These are phyloP conservation scores for Backusella sp. DNA, from an alignment of 192 early-diverging fungal species.

Conservation along the genomic window DNA sequence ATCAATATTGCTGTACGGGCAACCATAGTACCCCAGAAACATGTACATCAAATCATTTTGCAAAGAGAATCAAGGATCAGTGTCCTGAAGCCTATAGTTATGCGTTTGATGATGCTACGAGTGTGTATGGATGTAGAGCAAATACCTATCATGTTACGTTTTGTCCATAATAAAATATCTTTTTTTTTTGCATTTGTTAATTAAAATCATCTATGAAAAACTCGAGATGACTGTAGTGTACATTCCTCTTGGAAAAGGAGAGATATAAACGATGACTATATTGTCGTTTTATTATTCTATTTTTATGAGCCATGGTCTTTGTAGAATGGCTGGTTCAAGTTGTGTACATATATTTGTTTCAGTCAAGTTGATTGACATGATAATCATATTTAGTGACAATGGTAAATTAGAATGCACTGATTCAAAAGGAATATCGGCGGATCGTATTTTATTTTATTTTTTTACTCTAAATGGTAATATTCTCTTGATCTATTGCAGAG, in stretches of 20 bases:
- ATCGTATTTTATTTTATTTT: neutral
- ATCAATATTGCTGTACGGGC: conserved; percentile 33
- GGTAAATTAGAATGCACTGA: neutral
- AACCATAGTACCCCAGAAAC: conserved; percentile 17
- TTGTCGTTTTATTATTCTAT: neutral
- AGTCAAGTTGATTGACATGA: neutral
- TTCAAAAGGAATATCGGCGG: neutral
- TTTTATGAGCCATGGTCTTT: neutral
- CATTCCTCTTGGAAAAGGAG: neutral
- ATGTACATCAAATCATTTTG: conserved; percentile 27
- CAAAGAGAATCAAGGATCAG: conserved; percentile 21
- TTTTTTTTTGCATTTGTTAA: neutral
- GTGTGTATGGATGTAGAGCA: conserved; percentile 23
- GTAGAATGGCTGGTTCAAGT: neutral
- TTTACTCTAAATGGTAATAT: neutral
- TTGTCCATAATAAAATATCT: conserved; percentile 20
- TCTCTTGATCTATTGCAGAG: neutral
- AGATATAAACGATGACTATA: neutral
- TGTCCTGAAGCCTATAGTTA: conserved; percentile 32
- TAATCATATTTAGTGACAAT: neutral
- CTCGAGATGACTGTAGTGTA: neutral
- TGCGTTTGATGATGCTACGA: conserved; percentile 32
- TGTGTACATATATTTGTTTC: neutral
- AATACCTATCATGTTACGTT: conserved; percentile 22
- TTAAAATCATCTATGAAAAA: neutral